Evolutionary conservation across 768 basidiomycete species (phyloP).

Genomic region (Termitomyces eurrhizus): DNA sequence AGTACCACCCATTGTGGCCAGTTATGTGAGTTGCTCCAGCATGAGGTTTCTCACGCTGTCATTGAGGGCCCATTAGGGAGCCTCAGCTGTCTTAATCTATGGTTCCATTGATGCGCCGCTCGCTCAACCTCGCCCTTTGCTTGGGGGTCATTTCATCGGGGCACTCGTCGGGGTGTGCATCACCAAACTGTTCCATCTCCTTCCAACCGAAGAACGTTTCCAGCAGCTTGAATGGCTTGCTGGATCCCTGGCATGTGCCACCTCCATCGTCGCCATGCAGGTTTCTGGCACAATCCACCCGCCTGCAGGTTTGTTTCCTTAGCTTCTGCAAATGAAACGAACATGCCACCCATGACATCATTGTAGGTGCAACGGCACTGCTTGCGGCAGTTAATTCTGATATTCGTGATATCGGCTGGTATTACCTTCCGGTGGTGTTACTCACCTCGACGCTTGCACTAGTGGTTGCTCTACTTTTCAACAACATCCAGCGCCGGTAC

Average conservation of each 20-base stretch:
- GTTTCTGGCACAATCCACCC: constrained; percentile 50
- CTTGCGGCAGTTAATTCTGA: constrained; percentile 41
- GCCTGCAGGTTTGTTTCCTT: constrained; percentile 36
- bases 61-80: constrained; percentile 36
- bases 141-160: constrained; percentile 50
- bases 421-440: constrained; percentile 48
- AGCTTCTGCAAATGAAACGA: background rate
- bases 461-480: constrained; percentile 39
- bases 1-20: constrained; percentile 45
- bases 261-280: constrained; percentile 45
- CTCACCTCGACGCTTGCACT: constrained; percentile 43
- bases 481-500: constrained; percentile 50
- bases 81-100: constrained; percentile 52
- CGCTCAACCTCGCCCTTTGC: constrained; percentile 47
- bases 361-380: constrained; percentile 48
- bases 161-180: constrained; percentile 46
- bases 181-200: constrained; percentile 46
- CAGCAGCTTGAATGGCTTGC: constrained; percentile 46
- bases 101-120: constrained; percentile 49
- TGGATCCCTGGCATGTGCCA: constrained; percentile 40
- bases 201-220: constrained; percentile 39
- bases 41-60: background rate
- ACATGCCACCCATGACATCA: background rate
- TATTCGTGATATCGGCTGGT: constrained; percentile 44
- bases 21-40: constrained; percentile 34